These are phyloP conservation scores for Malus hybrid DNA, from an alignment of 331 rosid species.

Conservation along the genomic window DNA sequence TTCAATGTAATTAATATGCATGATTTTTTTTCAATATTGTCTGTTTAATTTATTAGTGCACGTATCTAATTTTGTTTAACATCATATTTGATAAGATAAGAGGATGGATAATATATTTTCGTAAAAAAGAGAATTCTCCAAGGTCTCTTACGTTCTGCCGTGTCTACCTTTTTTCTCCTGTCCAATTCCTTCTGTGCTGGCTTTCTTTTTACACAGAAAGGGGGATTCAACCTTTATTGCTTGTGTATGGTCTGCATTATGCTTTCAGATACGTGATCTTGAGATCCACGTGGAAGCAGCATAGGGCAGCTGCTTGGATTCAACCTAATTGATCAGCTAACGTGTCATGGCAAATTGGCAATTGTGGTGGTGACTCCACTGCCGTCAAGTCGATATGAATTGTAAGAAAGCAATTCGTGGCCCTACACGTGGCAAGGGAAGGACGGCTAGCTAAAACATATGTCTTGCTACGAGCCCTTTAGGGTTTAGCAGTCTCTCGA, in stretches of 20 bases:
- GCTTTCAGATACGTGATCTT: conserved; percentile 12
- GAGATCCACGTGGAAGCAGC: conserved; percentile 21
- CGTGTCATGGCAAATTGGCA: conserved; percentile 21
- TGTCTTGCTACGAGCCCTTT: neutral
- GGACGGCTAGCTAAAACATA: neutral
- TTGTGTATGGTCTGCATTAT: neutral
- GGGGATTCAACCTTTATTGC: neutral
- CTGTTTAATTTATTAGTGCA: neutral
- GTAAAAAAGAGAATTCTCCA: neutral
- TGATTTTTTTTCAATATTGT: neutral
- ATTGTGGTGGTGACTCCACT: neutral
- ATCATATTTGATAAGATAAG: neutral
- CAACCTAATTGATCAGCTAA: neutral
- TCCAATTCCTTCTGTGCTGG: neutral
- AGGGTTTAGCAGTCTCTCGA: neutral
- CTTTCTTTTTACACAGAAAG: neutral
- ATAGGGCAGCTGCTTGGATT: neutral
- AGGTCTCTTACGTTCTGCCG: neutral
- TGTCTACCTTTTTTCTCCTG: neutral
- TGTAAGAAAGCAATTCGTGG: conserved; percentile 8
- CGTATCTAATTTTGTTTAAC: neutral
- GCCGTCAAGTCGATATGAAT: neutral
- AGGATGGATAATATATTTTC: neutral
- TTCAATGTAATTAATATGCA: neutral
- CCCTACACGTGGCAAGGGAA: conserved; percentile 19